phyloP scores from a whole-genome alignment of 495 filamentous ascomycete species.

The Tuber brumale region DNA sequence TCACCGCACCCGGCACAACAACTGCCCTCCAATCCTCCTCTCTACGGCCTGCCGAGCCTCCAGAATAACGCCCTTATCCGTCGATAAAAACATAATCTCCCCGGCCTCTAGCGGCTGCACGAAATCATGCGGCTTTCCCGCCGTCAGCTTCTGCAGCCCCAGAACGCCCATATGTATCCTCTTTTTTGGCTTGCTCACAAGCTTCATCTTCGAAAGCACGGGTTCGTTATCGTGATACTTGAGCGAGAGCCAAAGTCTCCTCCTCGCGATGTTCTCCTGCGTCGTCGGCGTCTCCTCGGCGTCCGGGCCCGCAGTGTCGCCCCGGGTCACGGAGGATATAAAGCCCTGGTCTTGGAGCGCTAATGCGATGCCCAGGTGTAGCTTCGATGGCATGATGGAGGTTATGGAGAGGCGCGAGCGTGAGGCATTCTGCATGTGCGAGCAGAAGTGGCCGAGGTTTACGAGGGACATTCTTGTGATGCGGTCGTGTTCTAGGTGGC shows the following conservation, averaged over 20 bases:
- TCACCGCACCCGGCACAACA: constrained; percentile 62
- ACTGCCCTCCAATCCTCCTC: constrained; percentile 74
- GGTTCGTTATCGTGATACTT: constrained; percentile 90
- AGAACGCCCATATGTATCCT: constrained; percentile 57
- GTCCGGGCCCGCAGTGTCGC: constrained; percentile 49
- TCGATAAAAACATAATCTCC: constrained; percentile 75
- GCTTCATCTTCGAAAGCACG: constrained; percentile 62
- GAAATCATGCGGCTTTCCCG: constrained; percentile 58
- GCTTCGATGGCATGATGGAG: constrained; percentile 72
- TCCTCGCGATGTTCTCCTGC: constrained; percentile 64
- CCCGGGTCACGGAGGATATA: constrained; percentile 74
- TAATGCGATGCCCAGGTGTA: constrained; percentile 68
- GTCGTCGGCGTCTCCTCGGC: constrained; percentile 56
- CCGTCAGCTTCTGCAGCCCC: constrained; percentile 56
- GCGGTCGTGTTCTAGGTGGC: not conserved
- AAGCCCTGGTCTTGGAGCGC: constrained; percentile 77
- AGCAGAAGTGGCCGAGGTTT: constrained; percentile 72
- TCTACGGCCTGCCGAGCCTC: constrained; percentile 82
- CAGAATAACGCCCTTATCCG: constrained; percentile 66
- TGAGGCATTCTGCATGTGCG: constrained; percentile 89
- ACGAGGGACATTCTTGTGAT: constrained; percentile 70
- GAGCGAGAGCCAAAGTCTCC: constrained; percentile 82
- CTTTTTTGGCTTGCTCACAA: constrained; percentile 72
- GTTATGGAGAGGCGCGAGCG: constrained; percentile 80
- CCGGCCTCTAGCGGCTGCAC: constrained; percentile 71